Percentiles rank a stretch among this genome's conserved stretches.
Evolutionary conservation across 371 early-diverging fungal species (phyloP).

Genomic region (Basidiobolus meristosporus): DNA sequence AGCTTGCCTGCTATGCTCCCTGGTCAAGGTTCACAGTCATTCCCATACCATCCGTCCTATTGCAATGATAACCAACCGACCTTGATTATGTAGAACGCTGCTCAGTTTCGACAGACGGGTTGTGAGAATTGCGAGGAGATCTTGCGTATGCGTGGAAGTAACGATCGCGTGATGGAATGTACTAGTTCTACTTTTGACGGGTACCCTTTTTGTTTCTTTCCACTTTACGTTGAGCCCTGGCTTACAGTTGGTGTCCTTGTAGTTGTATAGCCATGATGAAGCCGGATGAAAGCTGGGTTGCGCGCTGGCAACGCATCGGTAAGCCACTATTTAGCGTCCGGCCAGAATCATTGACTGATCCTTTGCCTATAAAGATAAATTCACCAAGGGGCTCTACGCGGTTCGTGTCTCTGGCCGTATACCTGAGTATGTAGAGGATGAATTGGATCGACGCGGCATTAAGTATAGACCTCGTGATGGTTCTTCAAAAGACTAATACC

Average conservation of each 20-base stretch:
- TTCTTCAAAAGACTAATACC: neutral
- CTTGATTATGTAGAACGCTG: slow-evolving; percentile 30
- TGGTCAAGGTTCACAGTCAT: slow-evolving; percentile 42
- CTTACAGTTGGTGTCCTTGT: neutral
- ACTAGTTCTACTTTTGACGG: slow-evolving; percentile 82
- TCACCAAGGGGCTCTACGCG: slow-evolving; percentile 74
- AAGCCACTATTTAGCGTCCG: slow-evolving; percentile 4
- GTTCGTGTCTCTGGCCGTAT: slow-evolving; percentile 74
- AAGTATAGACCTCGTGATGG: slow-evolving; percentile 24
- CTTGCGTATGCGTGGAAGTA: slow-evolving; percentile 45
- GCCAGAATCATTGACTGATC: neutral
- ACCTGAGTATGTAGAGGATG: slow-evolving; percentile 73
- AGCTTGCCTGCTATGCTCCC: slow-evolving; percentile 84
- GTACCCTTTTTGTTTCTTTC: slow-evolving; percentile 11
- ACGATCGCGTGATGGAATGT: slow-evolving; percentile 58
- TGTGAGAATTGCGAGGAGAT: slow-evolving; percentile 88
- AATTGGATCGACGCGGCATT: slow-evolving; percentile 53
- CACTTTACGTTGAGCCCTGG: neutral
- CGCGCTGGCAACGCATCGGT: slow-evolving; percentile 70
- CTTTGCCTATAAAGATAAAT: slow-evolving; percentile 34
- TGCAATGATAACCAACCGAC: neutral
- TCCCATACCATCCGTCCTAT: neutral
- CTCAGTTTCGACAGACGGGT: slow-evolving; percentile 59
- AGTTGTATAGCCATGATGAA: slow-evolving; percentile 63
- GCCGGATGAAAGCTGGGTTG: slow-evolving; percentile 74